phyloP scores from a whole-genome alignment of 495 filamentous ascomycete genomes.

The Aspergillus sparsus region DNA sequence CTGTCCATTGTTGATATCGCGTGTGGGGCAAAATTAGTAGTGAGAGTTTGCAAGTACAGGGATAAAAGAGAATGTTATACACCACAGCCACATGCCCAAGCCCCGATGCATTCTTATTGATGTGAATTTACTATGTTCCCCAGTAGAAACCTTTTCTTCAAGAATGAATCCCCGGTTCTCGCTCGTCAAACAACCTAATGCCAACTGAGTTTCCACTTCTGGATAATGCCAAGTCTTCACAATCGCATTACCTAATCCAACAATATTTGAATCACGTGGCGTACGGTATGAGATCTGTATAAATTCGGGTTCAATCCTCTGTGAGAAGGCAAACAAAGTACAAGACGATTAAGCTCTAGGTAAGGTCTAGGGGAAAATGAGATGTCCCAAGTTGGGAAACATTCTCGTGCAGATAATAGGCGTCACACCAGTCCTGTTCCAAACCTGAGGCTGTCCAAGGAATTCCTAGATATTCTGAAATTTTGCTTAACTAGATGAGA shows the following conservation, averaged over 20 bases:
- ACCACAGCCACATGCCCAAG: neutral
- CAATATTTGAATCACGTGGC: too few relatives aligned
- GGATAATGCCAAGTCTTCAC: constrained; percentile 8
- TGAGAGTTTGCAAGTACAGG: neutral
- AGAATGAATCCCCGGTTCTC: neutral
- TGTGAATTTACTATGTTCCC: neutral
- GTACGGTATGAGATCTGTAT: too few relatives aligned
- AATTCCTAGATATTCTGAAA: too few relatives aligned
- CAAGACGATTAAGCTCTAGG: too few relatives aligned
- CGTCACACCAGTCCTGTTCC: too few relatives aligned
- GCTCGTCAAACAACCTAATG: neutral
- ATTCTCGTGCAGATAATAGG: too few relatives aligned
- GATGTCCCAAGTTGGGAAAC: too few relatives aligned
- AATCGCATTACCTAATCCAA: neutral
- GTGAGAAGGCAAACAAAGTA: too few relatives aligned
- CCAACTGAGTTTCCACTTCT: neutral
- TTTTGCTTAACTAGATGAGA: too few relatives aligned
- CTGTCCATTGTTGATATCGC: constrained; percentile 41
- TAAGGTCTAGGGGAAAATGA: too few relatives aligned
- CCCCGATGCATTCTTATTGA: neutral
- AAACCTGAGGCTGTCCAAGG: too few relatives aligned
- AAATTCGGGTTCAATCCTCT: too few relatives aligned
- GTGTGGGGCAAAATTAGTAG: constrained; percentile 6
- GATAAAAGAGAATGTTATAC: neutral
- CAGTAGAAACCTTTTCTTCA: neutral